Percentiles rank a stretch among this genome's conserved stretches.
These are phyloP conservation scores for Colletotrichum sp. DNA, from an alignment of 2,329 filamentous ascomycete species.

Conservation along the genomic window DNA sequence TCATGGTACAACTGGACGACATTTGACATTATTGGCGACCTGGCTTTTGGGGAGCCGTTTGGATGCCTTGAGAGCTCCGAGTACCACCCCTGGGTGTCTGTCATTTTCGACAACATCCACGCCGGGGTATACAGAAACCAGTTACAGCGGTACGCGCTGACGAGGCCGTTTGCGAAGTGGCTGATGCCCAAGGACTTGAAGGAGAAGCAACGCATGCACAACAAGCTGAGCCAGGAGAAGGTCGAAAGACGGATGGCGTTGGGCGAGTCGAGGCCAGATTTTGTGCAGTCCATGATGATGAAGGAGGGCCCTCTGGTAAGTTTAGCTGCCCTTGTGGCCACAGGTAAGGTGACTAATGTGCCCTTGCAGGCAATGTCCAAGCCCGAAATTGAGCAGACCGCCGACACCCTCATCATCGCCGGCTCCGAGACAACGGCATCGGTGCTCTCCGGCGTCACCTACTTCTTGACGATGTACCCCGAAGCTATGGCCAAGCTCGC, in stretches of 20 bases:
- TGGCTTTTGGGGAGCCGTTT: conserved; percentile 33
- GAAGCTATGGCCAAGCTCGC: conserved; percentile 33
- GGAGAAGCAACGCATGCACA: not conserved
- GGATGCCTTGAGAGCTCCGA: conserved; percentile 26
- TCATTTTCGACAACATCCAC: conserved; percentile 24
- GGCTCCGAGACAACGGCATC: conserved; percentile 53
- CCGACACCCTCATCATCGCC: conserved; percentile 31
- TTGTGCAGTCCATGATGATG: conserved; percentile 23
- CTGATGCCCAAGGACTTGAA: not conserved
- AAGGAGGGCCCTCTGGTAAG: conserved; percentile 17
- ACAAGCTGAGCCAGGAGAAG: not conserved
- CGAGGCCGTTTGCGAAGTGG: not conserved
- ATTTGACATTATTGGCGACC: conserved; percentile 34
- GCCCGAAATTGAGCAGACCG: conserved; percentile 12
- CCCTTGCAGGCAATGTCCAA: conserved; percentile 9
- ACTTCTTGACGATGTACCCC: conserved; percentile 38
- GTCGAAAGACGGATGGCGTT: conserved; percentile 15
- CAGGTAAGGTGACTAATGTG: not conserved
- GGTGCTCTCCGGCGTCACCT: conserved; percentile 43
- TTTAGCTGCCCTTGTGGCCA: fast-evolving
- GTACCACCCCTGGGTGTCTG: conserved; percentile 31
- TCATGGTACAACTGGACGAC: conserved; percentile 27
- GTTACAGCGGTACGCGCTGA: not conserved
- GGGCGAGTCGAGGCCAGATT: conserved; percentile 20
- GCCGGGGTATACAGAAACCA: not conserved